Conservation (phyloP, 2,329 filamentous ascomycete species). For the Drechslerella stenobrocha region DNA sequence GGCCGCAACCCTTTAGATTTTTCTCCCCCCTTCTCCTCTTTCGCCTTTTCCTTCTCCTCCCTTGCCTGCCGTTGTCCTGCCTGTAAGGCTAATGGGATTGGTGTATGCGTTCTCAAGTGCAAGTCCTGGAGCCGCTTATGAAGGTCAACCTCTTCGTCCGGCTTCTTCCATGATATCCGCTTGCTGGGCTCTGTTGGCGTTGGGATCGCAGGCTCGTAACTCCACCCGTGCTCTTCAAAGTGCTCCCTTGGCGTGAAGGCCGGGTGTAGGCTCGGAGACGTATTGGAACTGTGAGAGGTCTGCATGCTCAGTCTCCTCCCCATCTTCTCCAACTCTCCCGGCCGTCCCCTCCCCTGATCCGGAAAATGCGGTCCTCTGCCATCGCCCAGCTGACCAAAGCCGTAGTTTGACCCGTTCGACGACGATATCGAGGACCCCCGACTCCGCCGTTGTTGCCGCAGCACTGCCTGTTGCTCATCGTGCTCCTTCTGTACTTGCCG, state of each 20-base stretch:
- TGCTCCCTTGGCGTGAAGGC: constrained; percentile 41
- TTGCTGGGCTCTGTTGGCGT: constrained; percentile 36
- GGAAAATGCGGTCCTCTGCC: constrained; percentile 31
- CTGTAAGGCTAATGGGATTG: constrained; percentile 22
- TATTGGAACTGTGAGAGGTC: constrained; percentile 39
- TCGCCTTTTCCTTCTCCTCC: constrained; percentile 37
- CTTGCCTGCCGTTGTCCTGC: constrained; percentile 25
- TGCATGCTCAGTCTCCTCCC: constrained; percentile 44
- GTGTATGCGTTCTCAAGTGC: constrained; percentile 35
- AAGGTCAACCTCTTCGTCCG: constrained; percentile 44
- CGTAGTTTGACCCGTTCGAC: constrained; percentile 34
- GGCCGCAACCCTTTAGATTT: constrained; percentile 31
- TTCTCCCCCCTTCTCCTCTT: constrained; percentile 21
- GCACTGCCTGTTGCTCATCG: constrained; percentile 60
- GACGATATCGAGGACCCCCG: constrained; percentile 44
- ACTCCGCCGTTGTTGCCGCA: constrained; percentile 65
- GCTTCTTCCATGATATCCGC: constrained; percentile 41
- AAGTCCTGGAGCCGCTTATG: constrained; percentile 46
- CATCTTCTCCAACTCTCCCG: constrained; percentile 43
- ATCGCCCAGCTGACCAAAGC: constrained; percentile 20
- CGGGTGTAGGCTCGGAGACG: constrained; percentile 41
- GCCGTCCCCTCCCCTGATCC: constrained; percentile 32
- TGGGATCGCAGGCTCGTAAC: constrained; percentile 44
- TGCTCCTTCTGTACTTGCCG: constrained; percentile 24
- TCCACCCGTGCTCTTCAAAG: constrained; percentile 40